Base-by-base conservation (phyloP, 805 yeast species). In the Ascoidea asiatica region DNA sequence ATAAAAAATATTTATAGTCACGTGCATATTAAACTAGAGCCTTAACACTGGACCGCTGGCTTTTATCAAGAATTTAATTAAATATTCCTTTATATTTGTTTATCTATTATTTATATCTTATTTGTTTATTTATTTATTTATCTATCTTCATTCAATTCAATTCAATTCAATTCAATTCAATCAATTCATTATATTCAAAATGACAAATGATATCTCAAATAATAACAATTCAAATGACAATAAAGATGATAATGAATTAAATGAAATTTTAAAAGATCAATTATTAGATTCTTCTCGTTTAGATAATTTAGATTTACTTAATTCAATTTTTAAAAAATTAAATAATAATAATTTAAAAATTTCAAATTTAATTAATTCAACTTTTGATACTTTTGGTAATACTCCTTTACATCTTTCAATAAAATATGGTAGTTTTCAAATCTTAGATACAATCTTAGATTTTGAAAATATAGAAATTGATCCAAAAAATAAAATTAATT, bases 381-480 rank as follows among this genome's bases (percentile, higher is more conserved):
- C 95, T 17, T 73, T 67, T 45, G 86, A 87, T 53, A 79, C 95
- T 43, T 70, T 87, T 35, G 89, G 88, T 6, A 84, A 86, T 65
- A 66, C 88, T 1, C 75, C 94, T 1, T 66, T 90, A 38, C 97
- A 90, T 63, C 61, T 92, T 33, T 83, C 95, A 35, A 82, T 92
- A 37, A 71, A 71, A 47, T 71, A 78, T 52, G 98, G 97, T 3
- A 77, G 85, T 44, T 85, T 81, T 73, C 96, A 88, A 54, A 83
- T 83, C 35, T 67, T 92, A 56, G 97, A 90, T 58, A 63, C 72
- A 43, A 65, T 90, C 18, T 67, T 90, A 48, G 97, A 90, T 59
- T 79, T 81, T 44, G 95, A 85, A 48, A 95, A 92, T 2, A 88
- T 89, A 18, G 95, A 89, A 52, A 79, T 89, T 23, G 95, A 92